These are phyloP conservation scores for Bromus sterilis DNA, from an alignment of 176 grass and related monocot species.

Conservation along the genomic window DNA sequence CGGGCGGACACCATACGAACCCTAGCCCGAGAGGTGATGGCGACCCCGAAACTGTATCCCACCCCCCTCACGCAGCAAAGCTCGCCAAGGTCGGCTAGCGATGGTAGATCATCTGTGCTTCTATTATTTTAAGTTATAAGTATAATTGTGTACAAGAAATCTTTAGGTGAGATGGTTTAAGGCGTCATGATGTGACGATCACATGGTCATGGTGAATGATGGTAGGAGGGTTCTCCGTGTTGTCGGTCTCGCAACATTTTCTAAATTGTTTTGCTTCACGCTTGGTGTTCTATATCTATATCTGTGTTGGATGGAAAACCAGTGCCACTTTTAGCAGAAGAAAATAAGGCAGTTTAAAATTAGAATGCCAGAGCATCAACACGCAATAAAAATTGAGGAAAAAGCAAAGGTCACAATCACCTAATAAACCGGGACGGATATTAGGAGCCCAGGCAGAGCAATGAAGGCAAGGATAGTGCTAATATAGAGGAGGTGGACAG, in stretches of 20 bases:
- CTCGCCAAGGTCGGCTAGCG: too few relatives aligned
- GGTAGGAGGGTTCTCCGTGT: neutral
- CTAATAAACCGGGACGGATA: too few relatives aligned
- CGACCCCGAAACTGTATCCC: too few relatives aligned
- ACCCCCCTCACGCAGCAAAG: too few relatives aligned
- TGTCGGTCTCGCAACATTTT: neutral
- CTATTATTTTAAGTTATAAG: too few relatives aligned
- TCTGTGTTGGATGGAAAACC: conserved; percentile 19
- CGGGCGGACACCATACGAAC: too few relatives aligned
- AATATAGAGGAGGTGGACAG: conserved; percentile 29
- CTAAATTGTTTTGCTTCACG: neutral
- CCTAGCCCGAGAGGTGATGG: too few relatives aligned
- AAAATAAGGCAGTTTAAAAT: conserved; percentile 33
- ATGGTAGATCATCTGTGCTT: too few relatives aligned
- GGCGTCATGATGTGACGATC: too few relatives aligned
- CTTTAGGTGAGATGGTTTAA: too few relatives aligned
- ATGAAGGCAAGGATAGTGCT: conserved; percentile 11
- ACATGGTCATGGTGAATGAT: conserved; percentile 10
- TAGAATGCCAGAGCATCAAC: conserved; percentile 22
- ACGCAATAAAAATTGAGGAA: conserved; percentile 44
- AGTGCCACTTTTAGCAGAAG: conserved; percentile 10
- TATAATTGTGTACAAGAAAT: too few relatives aligned
- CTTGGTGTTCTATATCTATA: conserved; percentile 13
- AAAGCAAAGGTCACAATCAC: too few relatives aligned
- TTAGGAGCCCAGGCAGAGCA: neutral